phyloP scores from a whole-genome alignment of 2,329 filamentous ascomycete species.

The Pseudophaeomoniella oleicola region DNA sequence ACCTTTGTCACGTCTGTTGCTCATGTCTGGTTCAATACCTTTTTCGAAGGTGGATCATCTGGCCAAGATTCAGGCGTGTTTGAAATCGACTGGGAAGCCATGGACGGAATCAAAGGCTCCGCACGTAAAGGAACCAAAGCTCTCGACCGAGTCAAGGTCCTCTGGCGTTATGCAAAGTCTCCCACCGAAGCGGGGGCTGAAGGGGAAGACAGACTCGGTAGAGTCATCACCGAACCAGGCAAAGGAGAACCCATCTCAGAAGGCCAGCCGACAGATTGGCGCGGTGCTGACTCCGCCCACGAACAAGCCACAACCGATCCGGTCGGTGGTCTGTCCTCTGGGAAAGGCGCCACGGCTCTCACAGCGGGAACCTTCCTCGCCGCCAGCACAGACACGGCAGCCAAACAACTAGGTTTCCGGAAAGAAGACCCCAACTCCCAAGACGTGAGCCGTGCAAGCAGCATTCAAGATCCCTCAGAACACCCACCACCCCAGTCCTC shows the following conservation, averaged over 20 bases:
- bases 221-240: slow-evolving; percentile 50
- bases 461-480: slow-evolving; percentile 33
- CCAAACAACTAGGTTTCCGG: slow-evolving; percentile 55
- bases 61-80: slow-evolving; percentile 58
- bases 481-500: no score
- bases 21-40: slow-evolving; percentile 94
- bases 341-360: background rate
- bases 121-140: slow-evolving; percentile 66
- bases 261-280: slow-evolving; percentile 59
- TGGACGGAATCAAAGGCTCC: slow-evolving; percentile 93
- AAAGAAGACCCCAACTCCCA: slow-evolving; percentile 50
- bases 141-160: slow-evolving; percentile 68
- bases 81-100: slow-evolving; percentile 56
- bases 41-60: slow-evolving; percentile 64
- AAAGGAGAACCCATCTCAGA: slow-evolving; percentile 57
- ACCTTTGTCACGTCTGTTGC: slow-evolving; percentile 88
- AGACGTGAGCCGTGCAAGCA: slow-evolving; percentile 59
- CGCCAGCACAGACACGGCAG: slow-evolving; percentile 23
- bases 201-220: slow-evolving; percentile 9
- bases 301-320: slow-evolving; percentile 14
- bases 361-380: slow-evolving; percentile 7
- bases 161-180: slow-evolving; percentile 50
- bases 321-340: background rate
- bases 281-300: slow-evolving; percentile 33
- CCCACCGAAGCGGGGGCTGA: slow-evolving; percentile 13